phyloP scores from a whole-genome alignment of 2,329 filamentous ascomycete species.

The Grosmannia penicillata region DNA sequence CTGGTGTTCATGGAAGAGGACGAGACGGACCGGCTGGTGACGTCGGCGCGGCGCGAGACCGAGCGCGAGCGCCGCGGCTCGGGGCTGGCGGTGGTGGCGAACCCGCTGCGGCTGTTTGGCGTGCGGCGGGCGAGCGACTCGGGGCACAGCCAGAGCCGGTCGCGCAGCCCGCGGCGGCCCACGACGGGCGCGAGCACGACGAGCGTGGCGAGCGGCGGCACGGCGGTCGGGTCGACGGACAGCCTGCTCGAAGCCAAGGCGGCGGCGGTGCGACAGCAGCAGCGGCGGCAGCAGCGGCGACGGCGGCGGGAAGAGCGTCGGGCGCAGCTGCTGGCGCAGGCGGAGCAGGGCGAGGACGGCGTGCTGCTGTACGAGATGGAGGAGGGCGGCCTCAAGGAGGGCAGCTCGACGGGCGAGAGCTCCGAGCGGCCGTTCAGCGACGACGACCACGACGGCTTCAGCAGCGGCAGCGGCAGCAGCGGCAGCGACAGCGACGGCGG shows the following conservation, averaged over 20 bases:
- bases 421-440: no score
- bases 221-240: conserved; percentile 2
- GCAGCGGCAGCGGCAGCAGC: neutral
- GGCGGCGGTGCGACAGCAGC: conserved; percentile 21
- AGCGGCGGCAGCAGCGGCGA: conserved; percentile 31
- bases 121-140: conserved; percentile 23
- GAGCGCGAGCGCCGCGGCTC: conserved; percentile 35
- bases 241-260: neutral
- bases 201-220: neutral
- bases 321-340: conserved; percentile 35
- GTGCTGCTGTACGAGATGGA: conserved; percentile 86
- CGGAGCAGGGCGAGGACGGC: conserved; percentile 51
- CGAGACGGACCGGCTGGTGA: conserved; percentile 47
- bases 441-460: no score
- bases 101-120: conserved; percentile 27
- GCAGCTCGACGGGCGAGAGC: conserved; percentile 47
- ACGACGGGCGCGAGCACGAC: neutral
- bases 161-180: conserved; percentile 2
- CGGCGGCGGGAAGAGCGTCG: conserved; percentile 38
- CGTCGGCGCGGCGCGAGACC: conserved; percentile 33
- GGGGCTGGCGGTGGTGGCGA: conserved; percentile 29
- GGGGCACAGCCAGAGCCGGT: conserved; percentile 14
- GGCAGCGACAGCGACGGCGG: conserved; percentile 39
- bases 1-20: conserved; percentile 64
- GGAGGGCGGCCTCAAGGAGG: conserved; percentile 56